Evolutionary conservation across 1,139 yeast species (phyloP).

Genomic region (Saccharomycopsis crataegensis): DNA sequence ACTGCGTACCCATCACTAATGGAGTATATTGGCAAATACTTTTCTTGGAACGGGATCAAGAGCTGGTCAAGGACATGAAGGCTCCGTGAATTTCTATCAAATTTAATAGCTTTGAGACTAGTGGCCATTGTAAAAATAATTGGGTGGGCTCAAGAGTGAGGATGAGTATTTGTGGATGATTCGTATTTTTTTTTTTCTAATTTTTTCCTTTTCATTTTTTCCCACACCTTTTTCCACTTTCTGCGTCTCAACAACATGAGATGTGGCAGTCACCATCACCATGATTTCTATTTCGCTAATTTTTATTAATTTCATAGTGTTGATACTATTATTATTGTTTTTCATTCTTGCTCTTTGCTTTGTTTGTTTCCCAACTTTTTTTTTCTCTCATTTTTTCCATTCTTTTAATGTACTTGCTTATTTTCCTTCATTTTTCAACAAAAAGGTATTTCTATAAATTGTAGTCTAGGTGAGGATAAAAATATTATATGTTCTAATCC

Average conservation of each 20-base stretch:
- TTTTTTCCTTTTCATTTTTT: too few species aligned
- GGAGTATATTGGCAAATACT: constrained; percentile 51
- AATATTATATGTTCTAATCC: too few species aligned
- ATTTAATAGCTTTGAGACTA: constrained; percentile 25
- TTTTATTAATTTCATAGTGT: not conserved
- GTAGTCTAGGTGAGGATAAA: too few species aligned
- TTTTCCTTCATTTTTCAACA: too few species aligned
- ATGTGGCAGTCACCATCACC: not conserved
- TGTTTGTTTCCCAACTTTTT: too few species aligned
- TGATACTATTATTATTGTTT: not conserved
- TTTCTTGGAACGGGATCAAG: constrained; percentile 69
- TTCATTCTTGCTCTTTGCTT: too few species aligned
- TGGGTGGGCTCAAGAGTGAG: not conserved
- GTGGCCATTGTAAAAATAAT: not conserved
- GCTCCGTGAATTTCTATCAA: constrained; percentile 38
- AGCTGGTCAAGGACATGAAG: constrained; percentile 76
- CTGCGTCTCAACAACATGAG: not conserved
- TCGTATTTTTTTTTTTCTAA: not conserved
- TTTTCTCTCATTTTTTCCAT: too few species aligned
- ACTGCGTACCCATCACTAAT: constrained; percentile 73
- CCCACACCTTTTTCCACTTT: too few species aligned
- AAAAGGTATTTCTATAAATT: too few species aligned
- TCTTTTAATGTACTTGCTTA: too few species aligned
- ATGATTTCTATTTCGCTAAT: not conserved
- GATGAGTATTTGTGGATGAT: not conserved